A percentile compares a stretch with the other conserved stretches of the same genome.
Conservation (phyloP, 176 grass and related monocot genomes). For the Metroxylon sagu region DNA sequence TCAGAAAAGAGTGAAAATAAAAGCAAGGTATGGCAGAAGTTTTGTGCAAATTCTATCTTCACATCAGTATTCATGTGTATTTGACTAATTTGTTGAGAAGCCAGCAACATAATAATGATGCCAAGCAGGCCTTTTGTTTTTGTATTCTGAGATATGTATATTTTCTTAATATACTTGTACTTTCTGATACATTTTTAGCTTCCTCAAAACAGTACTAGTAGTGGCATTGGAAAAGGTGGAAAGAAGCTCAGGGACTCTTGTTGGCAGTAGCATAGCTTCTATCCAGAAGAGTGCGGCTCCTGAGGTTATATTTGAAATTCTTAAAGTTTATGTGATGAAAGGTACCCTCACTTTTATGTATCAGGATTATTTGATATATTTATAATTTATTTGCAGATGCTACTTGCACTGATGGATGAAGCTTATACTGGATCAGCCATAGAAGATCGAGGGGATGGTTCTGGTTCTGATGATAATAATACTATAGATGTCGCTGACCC, state of each 20-base stretch:
- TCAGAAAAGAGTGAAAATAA: too few relatives aligned
- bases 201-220: constrained; percentile 57
- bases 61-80: too few relatives aligned
- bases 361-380: not conserved
- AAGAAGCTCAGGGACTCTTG: constrained; percentile 80
- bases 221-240: constrained; percentile 90
- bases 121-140: too few relatives aligned
- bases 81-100: too few relatives aligned
- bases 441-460: constrained; percentile 57
- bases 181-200: too few relatives aligned
- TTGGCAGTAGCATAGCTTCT: constrained; percentile 91
- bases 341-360: too few relatives aligned
- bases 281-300: constrained; percentile 97
- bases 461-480: constrained; percentile 67
- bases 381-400: constrained; percentile 46
- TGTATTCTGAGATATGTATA: too few relatives aligned
- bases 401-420: constrained; percentile 93
- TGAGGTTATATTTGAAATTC: constrained; percentile 45
- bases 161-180: too few relatives aligned
- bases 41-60: too few relatives aligned
- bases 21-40: too few relatives aligned
- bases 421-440: constrained; percentile 89
- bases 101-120: too few relatives aligned
- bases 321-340: not conserved
- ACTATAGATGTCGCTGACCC: constrained; percentile 73